phyloP scores from a whole-genome alignment of 495 filamentous ascomycete species.

The Penicillium atrosanguineum region DNA sequence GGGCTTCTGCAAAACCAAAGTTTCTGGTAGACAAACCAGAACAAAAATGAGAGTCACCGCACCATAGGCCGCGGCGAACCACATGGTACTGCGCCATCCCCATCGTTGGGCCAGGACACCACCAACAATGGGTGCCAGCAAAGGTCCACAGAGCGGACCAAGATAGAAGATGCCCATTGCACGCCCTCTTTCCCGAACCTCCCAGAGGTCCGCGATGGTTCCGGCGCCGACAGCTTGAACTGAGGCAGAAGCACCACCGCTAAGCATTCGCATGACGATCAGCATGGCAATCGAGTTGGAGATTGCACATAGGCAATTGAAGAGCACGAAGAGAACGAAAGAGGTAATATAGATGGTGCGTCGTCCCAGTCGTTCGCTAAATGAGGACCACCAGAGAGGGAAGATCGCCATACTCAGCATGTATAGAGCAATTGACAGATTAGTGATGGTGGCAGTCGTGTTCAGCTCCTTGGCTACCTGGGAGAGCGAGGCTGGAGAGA shows the following conservation, averaged over 20 bases:
- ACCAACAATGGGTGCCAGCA: conserved; percentile 84
- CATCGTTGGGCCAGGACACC: conserved; percentile 68
- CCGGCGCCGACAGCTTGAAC: conserved; percentile 93
- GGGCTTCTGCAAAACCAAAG: conserved; percentile 38
- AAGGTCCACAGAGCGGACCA: conserved; percentile 81
- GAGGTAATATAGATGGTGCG: conserved; percentile 83
- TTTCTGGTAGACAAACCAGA: conserved; percentile 70
- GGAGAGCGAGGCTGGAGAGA: conserved; percentile 57
- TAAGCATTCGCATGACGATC: conserved; percentile 77
- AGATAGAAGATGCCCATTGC: conserved; percentile 96
- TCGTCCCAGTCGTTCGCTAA: conserved; percentile 79
- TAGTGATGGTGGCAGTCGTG: conserved; percentile 68
- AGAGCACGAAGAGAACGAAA: conserved; percentile 78
- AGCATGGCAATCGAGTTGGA: conserved; percentile 80
- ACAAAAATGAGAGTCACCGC: conserved; percentile 60
- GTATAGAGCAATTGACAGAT: conserved; percentile 81
- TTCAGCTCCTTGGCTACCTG: conserved; percentile 65
- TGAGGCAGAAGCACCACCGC: conserved; percentile 79
- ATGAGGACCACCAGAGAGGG: conserved; percentile 92
- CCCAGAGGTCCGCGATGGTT: conserved; percentile 92
- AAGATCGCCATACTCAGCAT: conserved; percentile 91
- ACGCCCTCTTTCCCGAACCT: conserved; percentile 69
- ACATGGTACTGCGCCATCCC: conserved; percentile 83
- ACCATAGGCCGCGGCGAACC: conserved; percentile 81
- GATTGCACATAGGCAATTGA: conserved; percentile 69